These are phyloP conservation scores for Termitomyces sp. DNA, from an alignment of 768 basidiomycete genomes.

Conservation along the genomic window DNA sequence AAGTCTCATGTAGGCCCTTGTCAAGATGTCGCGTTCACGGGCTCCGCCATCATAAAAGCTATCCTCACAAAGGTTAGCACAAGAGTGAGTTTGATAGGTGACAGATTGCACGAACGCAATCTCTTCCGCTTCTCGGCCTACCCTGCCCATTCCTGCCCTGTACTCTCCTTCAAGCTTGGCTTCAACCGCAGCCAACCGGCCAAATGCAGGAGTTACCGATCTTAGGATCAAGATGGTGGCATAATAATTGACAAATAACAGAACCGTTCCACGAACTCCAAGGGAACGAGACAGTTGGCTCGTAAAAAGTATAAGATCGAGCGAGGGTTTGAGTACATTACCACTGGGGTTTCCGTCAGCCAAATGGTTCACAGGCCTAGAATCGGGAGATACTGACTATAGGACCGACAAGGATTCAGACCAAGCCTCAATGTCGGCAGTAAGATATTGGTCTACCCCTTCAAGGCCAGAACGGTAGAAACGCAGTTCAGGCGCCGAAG, in stretches of 20 bases:
- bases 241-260: slow-evolving; percentile 82
- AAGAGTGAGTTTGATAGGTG: not conserved
- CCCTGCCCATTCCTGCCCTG: slow-evolving; percentile 75
- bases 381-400: slow-evolving; percentile 57
- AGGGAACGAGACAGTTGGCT: slow-evolving; percentile 85
- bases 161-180: slow-evolving; percentile 90
- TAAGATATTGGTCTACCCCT: slow-evolving; percentile 88
- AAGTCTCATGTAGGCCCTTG: slow-evolving; percentile 67
- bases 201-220: slow-evolving; percentile 90
- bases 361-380: not conserved
- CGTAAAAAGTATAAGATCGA: slow-evolving; percentile 90
- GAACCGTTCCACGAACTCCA: slow-evolving; percentile 75
- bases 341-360: slow-evolving; percentile 46
- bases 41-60: slow-evolving; percentile 91
- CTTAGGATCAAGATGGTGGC: slow-evolving; percentile 78
- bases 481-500: slow-evolving; percentile 60
- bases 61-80: not conserved
- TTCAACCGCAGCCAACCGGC: slow-evolving; percentile 81
- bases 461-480: slow-evolving; percentile 66
- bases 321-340: slow-evolving; percentile 87
- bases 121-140: slow-evolving; percentile 89
- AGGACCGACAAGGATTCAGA: slow-evolving; percentile 79
- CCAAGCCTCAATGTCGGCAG: slow-evolving; percentile 88
- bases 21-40: slow-evolving; percentile 79
- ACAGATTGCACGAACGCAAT: slow-evolving; percentile 58